Evolutionary conservation across 345 rosid species (phyloP).

Genomic region (Gossypium arboreum): DNA sequence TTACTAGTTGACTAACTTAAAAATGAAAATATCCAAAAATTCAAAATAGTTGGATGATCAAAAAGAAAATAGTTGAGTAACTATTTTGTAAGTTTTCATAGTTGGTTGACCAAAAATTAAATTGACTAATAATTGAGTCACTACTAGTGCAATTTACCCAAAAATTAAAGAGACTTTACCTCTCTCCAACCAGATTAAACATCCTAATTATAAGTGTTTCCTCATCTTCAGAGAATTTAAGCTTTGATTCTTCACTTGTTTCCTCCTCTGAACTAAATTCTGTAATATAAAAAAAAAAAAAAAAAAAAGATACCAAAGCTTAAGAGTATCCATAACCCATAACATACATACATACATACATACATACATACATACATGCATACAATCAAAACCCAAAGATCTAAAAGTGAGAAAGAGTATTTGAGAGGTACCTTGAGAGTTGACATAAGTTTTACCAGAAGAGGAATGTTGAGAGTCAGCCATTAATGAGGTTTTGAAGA

Average conservation of each 20-base stretch:
- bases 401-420: neutral
- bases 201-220: slow-evolving; percentile 50
- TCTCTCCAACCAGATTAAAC: slow-evolving; percentile 54
- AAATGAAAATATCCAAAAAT: no score
- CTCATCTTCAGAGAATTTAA: slow-evolving; percentile 50
- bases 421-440: slow-evolving; percentile 33
- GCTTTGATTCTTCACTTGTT: slow-evolving; percentile 30
- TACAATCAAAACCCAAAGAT: neutral
- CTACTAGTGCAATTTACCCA: no score
- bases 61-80: no score
- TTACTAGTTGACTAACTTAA: no score
- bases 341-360: no score
- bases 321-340: neutral
- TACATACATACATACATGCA: no score
- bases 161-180: slow-evolving; percentile 19
- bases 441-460: slow-evolving; percentile 29
- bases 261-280: slow-evolving; percentile 23
- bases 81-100: no score
- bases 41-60: no score
- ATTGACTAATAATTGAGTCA: no score
- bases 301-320: neutral
- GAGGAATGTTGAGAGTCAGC: slow-evolving; percentile 53
- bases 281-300: neutral
- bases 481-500: slow-evolving; percentile 26
- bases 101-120: no score